Evolutionary conservation across 306 rosid species (phyloP), one percentile per base, ranked within the genome.

Genomic region (Benincasa hispida): DNA sequence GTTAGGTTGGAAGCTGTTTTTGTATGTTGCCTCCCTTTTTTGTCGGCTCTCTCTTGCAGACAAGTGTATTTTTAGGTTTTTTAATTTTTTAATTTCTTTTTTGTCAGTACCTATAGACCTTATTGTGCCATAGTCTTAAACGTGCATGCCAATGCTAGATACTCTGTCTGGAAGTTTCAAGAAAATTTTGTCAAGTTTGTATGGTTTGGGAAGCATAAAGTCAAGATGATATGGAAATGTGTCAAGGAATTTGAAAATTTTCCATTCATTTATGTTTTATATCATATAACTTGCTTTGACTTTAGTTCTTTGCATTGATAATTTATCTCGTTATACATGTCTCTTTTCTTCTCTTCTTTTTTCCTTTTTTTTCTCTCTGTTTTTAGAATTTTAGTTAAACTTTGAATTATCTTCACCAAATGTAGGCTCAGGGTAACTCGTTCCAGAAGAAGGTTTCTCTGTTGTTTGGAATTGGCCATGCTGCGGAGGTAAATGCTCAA

Each of bases 371-470:
- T 56, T 57, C 15, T n/a, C 13, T 25, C 5, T 50, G 3, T 41
- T 24, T 3, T 60, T 21, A 58, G 17, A 32, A 34, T 22, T 25
- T 18, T n/a, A 51, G 34, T 75, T 34, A 13, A 32, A 39, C 51
- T 53, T 75, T 12, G 51, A 32, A 54, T n/a, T 55, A 8, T 55
- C 32, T 75, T 75, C 9, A 57, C 21, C 48, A 21, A 75, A 76
- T 39, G 79, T 82, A 94, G 99, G 89, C 89, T 96, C 90, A 87
- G 34, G 99, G 99, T 62, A 92, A 94, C 82, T 94, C 99, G 34
- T 94, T 87, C 83, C 97, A 94, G 79, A 91, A 93, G 88, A 94
- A 89, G 79, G 87, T 88, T 80, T 75, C 89, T 27, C 42, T 76
- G 14, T 54, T 42, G 34, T 56, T 75, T 54, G 78, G 78, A 75